Evolutionary conservation across 805 yeast genomes (phyloP).

Genomic region (Candida saitoana): DNA sequence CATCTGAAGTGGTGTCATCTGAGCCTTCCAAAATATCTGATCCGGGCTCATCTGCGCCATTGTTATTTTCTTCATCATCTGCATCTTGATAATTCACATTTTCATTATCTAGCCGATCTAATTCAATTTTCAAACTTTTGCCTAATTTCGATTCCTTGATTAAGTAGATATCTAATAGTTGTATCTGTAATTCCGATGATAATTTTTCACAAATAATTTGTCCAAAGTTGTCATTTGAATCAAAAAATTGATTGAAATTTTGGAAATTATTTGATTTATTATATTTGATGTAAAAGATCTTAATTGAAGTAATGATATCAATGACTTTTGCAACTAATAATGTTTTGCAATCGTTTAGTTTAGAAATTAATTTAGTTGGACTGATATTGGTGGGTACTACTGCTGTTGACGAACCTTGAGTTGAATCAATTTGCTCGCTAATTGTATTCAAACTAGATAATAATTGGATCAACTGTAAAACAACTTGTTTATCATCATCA

Average conservation of each 20-base stretch:
- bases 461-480: conserved; percentile 10
- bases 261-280: conserved; percentile 21
- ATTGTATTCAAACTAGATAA: neutral
- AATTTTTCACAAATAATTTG: conserved; percentile 19
- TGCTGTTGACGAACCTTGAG: neutral
- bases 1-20: conserved; percentile 1
- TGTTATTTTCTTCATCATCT: conserved; percentile 2
- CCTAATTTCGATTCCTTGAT: conserved; percentile 48
- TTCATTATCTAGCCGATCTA: conserved; percentile 53
- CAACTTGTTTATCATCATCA: conserved; percentile 15
- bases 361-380: neutral
- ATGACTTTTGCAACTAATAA: conserved; percentile 21
- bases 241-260: conserved; percentile 33
- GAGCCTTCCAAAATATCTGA: conserved; percentile 3
- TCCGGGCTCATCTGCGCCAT: conserved; percentile 10
- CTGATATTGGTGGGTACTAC: neutral
- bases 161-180: conserved; percentile 42
- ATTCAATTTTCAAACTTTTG: conserved; percentile 24
- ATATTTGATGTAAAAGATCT: conserved; percentile 30
- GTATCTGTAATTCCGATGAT: conserved; percentile 23
- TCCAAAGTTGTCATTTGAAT: conserved; percentile 14
- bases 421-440: neutral
- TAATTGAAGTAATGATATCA: conserved; percentile 31
- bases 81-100: conserved; percentile 38
- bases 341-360: conserved; percentile 15